Percentiles rank a stretch among this genome's conserved stretches.
Conservation (phyloP, 164 flowering plant species). For the Piper betle region DNA sequence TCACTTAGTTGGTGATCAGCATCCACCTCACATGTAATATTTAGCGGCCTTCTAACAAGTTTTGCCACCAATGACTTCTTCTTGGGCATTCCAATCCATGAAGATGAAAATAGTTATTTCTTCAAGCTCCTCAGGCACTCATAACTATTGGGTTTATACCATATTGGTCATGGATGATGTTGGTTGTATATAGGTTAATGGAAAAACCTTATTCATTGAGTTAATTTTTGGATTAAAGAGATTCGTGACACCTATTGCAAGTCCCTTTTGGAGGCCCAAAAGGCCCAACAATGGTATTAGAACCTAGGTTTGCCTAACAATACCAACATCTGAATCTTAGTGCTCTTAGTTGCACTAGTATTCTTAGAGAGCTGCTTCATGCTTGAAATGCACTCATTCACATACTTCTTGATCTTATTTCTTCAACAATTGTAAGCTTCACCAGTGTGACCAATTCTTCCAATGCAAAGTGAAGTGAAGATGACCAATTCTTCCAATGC, state of each 20-base stretch:
- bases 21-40: background rate
- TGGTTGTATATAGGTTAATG: too few relatives aligned
- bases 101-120: slow-evolving; percentile 15
- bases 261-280: too few relatives aligned
- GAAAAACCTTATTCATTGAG: too few relatives aligned
- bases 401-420: slow-evolving; percentile 23
- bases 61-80: slow-evolving; percentile 20
- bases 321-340: slow-evolving; percentile 10
- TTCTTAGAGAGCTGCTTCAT: slow-evolving; percentile 21
- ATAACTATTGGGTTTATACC: too few relatives aligned
- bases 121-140: slow-evolving; percentile 21
- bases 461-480: too few relatives aligned
- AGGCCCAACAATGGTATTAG: too few relatives aligned
- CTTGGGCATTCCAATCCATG: slow-evolving; percentile 21
- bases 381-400: slow-evolving; percentile 13
- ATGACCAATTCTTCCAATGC: slow-evolving; percentile 21
- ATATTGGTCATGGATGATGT: too few relatives aligned
- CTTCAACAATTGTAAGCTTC: slow-evolving; percentile 15
- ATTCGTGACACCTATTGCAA: too few relatives aligned
- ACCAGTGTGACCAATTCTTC: slow-evolving; percentile 9
- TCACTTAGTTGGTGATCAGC: background rate
- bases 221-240: too few relatives aligned
- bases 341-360: too few relatives aligned
- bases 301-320: too few relatives aligned
- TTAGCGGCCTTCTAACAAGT: background rate